Conservation (phyloP, 352 stramenopile species). For the Phytophthora citrophthora region DNA sequence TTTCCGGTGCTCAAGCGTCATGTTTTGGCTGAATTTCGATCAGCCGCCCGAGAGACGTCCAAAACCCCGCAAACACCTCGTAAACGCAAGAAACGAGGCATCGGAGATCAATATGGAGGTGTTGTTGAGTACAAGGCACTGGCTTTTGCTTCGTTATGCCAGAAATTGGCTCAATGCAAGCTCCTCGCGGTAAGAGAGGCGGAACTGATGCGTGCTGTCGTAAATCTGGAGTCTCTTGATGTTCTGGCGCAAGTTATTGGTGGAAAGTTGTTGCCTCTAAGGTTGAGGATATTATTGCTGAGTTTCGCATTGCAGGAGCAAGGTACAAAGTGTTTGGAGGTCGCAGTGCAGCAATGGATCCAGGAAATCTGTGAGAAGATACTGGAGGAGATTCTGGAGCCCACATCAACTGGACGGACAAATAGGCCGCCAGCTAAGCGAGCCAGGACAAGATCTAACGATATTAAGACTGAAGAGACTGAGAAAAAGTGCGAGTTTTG, state of each 20-base stretch:
- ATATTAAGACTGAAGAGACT: neutral
- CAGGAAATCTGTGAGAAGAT: conserved; percentile 47
- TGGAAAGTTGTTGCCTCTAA: conserved; percentile 32
- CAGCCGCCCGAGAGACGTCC: conserved; percentile 18
- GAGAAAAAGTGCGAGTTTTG: conserved; percentile 35
- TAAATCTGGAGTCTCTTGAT: conserved; percentile 20
- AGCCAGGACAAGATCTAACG: conserved; percentile 15
- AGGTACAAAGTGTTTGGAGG: conserved; percentile 11
- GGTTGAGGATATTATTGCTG: conserved; percentile 36
- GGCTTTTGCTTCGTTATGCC: conserved; percentile 40
- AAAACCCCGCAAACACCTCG: conserved; percentile 34
- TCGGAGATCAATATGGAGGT: conserved; percentile 9
- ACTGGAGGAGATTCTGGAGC: conserved; percentile 46
- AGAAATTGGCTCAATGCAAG: conserved; percentile 48
- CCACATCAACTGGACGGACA: conserved; percentile 19
- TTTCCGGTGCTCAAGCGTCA: conserved; percentile 60
- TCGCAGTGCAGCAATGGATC: conserved; percentile 30
- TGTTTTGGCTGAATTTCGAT: conserved; percentile 42
- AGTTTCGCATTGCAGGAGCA: conserved; percentile 35
- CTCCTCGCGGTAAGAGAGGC: conserved; percentile 30
- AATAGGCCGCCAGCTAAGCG: conserved; percentile 13
- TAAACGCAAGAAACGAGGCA: conserved; percentile 32
- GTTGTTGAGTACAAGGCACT: conserved; percentile 27
- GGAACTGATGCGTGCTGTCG: conserved; percentile 27
- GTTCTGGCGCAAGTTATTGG: conserved; percentile 30